Percentiles rank a stretch among this genome's conserved stretches.
phyloP scores from a whole-genome alignment of 805 yeast species.

The Danielia oregonensis region DNA sequence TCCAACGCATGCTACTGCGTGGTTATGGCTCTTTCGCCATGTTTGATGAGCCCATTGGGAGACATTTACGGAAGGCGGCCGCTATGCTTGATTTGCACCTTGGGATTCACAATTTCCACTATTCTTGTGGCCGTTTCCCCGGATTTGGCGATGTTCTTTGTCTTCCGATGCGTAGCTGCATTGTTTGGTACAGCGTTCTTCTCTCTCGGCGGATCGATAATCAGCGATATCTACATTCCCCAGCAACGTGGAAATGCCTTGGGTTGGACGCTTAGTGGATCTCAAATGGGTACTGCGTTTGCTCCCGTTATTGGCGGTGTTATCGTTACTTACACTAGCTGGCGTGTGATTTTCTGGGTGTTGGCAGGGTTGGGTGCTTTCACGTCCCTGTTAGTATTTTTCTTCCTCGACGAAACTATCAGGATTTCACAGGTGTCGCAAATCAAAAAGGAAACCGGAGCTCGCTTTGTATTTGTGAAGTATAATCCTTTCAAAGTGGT shows the following conservation, averaged over 20 bases:
- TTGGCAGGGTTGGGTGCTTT: constrained; percentile 42
- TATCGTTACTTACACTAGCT: constrained; percentile 45
- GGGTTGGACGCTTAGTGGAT: constrained; percentile 46
- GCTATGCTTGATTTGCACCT: background rate
- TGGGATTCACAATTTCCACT: constrained; percentile 34
- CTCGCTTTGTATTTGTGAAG: constrained; percentile 37
- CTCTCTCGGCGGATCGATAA: constrained; percentile 48
- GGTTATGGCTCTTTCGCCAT: constrained; percentile 52
- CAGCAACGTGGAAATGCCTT: constrained; percentile 49
- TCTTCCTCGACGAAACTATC: constrained; percentile 36
- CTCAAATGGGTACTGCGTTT: constrained; percentile 52
- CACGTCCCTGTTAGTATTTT: constrained; percentile 29
- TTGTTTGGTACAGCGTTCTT: constrained; percentile 55
- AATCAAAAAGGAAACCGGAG: constrained; percentile 20
- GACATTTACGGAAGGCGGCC: constrained; percentile 49
- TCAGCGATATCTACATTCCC: constrained; percentile 50
- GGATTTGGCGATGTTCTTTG: constrained; percentile 51
- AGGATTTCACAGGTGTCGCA: background rate
- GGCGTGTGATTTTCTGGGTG: constrained; percentile 54
- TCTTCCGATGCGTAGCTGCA: constrained; percentile 49
- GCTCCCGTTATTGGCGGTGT: constrained; percentile 54
- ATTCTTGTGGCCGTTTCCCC: constrained; percentile 39
- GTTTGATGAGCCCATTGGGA: constrained; percentile 47
- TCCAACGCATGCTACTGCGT: constrained; percentile 49
- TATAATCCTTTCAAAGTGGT: constrained; percentile 48